Evolutionary conservation across 2,329 filamentous ascomycete species (phyloP), one percentile per base, ranked within the genome.

Genomic region (Xylariales sp.): DNA sequence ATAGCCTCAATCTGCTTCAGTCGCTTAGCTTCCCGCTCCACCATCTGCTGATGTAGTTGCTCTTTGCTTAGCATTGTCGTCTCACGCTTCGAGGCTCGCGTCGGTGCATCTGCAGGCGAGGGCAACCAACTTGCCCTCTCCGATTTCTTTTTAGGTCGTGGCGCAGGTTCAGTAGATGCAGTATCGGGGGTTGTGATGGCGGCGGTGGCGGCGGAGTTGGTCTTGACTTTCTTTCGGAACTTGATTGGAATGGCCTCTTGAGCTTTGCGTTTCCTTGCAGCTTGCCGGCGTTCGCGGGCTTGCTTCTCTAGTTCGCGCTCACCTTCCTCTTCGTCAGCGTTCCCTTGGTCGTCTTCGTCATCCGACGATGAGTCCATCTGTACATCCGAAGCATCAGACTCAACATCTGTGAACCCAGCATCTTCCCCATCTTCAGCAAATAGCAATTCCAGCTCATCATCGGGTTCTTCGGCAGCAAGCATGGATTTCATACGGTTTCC

Each of bases 301-400:
- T 85, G 78, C 46, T 78, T 83, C 62, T 93, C 81, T 38, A 98
- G 61, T 62, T 95, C 88, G 52, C 83, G 85, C 64, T 98, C 93
- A 23, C 93, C 93, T 40, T 88, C 86, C 5, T 93, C 61, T 29
- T 95, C 88, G 48, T 93, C 74, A 19, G 56, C 61, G 41, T 83
- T 71, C 36, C 80, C 70, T 61, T 78, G 81, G 41, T 88, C 83
- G 43, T 94, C 88, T 33, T 93, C 88, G 32, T 89, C 85, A 46
- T 88, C 85, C 0, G 81, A 87, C 0, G 88, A 94, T 12, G 85
- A 90, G 53, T 94, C 88, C 69, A 96, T 83, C 32, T 87, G 82
- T 49, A 87, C 81, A 56, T 96, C 91, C 2, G 84, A 87, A 3
- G 68, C 78, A 38, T 76, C 76, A 10, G 73, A 74, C 31, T 78